A percentile compares a stretch with the other conserved stretches of the same genome.
Conservation (phyloP, 2,329 filamentous ascomycete species). For the Sporothrix sp. region DNA sequence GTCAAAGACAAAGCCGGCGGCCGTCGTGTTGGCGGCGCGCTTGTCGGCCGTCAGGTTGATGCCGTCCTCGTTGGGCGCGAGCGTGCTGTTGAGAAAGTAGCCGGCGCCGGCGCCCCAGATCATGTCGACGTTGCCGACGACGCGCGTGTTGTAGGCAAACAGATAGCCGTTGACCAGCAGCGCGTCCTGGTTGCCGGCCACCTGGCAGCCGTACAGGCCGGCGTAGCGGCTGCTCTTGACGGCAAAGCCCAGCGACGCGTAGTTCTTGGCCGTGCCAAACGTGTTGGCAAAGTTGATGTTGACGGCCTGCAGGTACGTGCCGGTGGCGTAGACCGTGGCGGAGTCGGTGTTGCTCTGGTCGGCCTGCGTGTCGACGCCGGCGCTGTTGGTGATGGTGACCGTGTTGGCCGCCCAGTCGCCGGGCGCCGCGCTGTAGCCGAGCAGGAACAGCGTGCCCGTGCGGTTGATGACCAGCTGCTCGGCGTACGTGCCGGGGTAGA, state of each 20-base stretch:
- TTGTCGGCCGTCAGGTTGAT: slow-evolving; percentile 8
- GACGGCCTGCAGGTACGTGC: slow-evolving; percentile 47
- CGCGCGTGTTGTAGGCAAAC: slow-evolving; percentile 21
- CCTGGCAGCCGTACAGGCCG: slow-evolving; percentile 37
- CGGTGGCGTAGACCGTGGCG: slow-evolving; percentile 35
- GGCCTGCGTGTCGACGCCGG: slow-evolving; percentile 26
- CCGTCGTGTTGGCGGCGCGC: slow-evolving; percentile 26
- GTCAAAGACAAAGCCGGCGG: slow-evolving; percentile 39
- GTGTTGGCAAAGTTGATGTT: slow-evolving; percentile 46
- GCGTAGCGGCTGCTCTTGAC: slow-evolving; percentile 28
- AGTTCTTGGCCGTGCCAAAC: slow-evolving; percentile 34
- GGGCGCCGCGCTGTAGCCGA: slow-evolving; percentile 47
- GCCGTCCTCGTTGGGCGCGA: slow-evolving; percentile 24
- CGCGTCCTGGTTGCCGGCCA: slow-evolving; percentile 42
- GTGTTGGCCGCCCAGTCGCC: slow-evolving; percentile 44
- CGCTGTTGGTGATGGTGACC: slow-evolving; percentile 41
- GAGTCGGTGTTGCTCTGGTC: slow-evolving; percentile 39
- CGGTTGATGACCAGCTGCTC: slow-evolving; percentile 45
- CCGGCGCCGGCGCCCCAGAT: slow-evolving; percentile 30
- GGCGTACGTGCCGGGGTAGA: slow-evolving; percentile 48
- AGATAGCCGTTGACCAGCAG: slow-evolving; percentile 24
- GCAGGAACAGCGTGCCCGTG: slow-evolving; percentile 36
- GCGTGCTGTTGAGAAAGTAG: slow-evolving; percentile 36
- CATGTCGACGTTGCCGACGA: slow-evolving; percentile 23
- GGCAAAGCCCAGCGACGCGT: slow-evolving; percentile 38